phyloP scores from a whole-genome alignment of 2,329 filamentous ascomycete genomes.

The Alternaria sp. region DNA sequence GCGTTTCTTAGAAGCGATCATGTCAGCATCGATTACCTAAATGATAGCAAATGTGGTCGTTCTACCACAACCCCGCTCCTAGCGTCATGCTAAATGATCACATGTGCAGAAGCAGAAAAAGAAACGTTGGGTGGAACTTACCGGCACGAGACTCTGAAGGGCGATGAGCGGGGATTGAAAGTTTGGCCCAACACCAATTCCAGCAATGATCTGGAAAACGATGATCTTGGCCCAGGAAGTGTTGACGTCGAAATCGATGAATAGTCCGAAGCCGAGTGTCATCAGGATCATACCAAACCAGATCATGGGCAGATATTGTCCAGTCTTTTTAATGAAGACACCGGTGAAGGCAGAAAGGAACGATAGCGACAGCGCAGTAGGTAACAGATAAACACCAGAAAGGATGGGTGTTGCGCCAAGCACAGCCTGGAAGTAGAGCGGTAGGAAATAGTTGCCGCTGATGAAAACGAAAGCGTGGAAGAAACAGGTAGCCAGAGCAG shows the following conservation, averaged over 20 bases:
- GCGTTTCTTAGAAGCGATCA: slow-evolving; percentile 44
- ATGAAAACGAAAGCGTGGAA: slow-evolving; percentile 82
- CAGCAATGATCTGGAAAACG: slow-evolving; percentile 51
- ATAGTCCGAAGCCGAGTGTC: slow-evolving; percentile 51
- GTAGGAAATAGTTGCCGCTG: slow-evolving; percentile 79
- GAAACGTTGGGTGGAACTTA: slow-evolving; percentile 26
- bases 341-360: slow-evolving; percentile 67
- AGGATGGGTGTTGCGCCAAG: slow-evolving; percentile 73
- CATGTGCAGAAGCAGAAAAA: slow-evolving; percentile 2
- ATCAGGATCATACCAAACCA: slow-evolving; percentile 50
- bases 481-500: slow-evolving; percentile 72
- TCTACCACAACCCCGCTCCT: slow-evolving; percentile 10
- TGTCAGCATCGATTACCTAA: slow-evolving; percentile 24
- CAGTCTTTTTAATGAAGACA: slow-evolving; percentile 59
- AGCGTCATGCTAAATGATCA: slow-evolving; percentile 5
- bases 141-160: slow-evolving; percentile 69
- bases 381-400: slow-evolving; percentile 78
- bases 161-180: slow-evolving; percentile 76
- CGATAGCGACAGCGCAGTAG: slow-evolving; percentile 73
- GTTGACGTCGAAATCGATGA: slow-evolving; percentile 46
- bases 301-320: slow-evolving; percentile 54
- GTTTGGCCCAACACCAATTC: slow-evolving; percentile 67
- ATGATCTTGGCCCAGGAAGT: slow-evolving; percentile 53
- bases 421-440: slow-evolving; percentile 84
- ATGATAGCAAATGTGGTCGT: slow-evolving; percentile 1